These are phyloP conservation scores for Friedmanniomyces simplex DNA, from an alignment of 495 filamentous ascomycete species.

Conservation along the genomic window DNA sequence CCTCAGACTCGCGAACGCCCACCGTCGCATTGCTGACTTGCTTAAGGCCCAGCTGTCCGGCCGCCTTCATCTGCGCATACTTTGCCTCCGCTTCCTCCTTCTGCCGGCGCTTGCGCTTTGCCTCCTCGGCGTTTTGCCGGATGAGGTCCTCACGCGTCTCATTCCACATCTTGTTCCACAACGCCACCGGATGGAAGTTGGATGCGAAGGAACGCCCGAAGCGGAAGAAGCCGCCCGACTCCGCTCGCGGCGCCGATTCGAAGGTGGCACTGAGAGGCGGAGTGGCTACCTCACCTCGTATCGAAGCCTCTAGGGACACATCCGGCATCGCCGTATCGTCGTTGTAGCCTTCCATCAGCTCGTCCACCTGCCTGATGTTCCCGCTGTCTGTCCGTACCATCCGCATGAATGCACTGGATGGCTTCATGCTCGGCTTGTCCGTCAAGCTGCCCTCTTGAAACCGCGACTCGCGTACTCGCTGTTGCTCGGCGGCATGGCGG, in stretches of 20 bases:
- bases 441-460: slow-evolving; percentile 27
- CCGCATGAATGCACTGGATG: slow-evolving; percentile 23
- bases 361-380: slow-evolving; percentile 19
- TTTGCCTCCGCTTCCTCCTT: slow-evolving; percentile 35
- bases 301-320: background rate
- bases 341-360: slow-evolving; percentile 26
- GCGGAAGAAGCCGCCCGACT: slow-evolving; percentile 14
- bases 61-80: slow-evolving; percentile 53
- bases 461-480: slow-evolving; percentile 10
- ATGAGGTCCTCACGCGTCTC: slow-evolving; percentile 18
- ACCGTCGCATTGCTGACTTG: slow-evolving; percentile 1
- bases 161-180: slow-evolving; percentile 23
- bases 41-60: slow-evolving; percentile 42
- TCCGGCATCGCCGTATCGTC: background rate
- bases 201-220: slow-evolving; percentile 21
- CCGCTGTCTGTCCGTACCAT: slow-evolving; percentile 17
- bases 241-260: background rate
- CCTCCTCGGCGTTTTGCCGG: slow-evolving; percentile 24
- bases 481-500: slow-evolving; percentile 14
- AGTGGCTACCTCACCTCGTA: background rate
- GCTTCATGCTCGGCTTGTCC: slow-evolving; percentile 25
- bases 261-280: background rate
- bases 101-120: slow-evolving; percentile 22
- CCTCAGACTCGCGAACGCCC: background rate
- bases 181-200: slow-evolving; percentile 20